A percentile compares a stretch with the other conserved stretches of the same genome.
Evolutionary conservation across 768 basidiomycete species (phyloP).

Genomic region (Lactifluus volemus): DNA sequence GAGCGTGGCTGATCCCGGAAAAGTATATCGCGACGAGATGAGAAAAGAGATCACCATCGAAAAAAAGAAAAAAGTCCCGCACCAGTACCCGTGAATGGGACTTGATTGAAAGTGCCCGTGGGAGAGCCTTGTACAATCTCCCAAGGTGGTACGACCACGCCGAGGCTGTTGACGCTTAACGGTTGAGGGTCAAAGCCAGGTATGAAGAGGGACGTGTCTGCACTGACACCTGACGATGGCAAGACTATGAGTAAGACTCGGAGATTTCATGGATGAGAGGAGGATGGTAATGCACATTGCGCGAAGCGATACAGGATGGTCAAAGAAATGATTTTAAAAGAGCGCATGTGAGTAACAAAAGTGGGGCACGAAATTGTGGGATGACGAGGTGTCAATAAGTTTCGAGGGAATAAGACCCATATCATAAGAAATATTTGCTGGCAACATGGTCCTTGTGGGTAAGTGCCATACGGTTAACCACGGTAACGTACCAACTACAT

Average conservation of each 20-base stretch:
- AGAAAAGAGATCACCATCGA: not conserved
- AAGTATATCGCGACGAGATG: no score
- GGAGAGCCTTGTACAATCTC: conserved; percentile 2
- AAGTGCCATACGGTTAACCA: no score
- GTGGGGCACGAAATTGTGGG: no score
- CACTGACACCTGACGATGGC: not conserved
- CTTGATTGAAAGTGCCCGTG: not conserved
- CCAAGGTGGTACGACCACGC: conserved; percentile 9
- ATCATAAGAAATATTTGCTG: not conserved
- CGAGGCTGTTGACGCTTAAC: not conserved
- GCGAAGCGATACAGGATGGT: not conserved
- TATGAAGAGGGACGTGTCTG: conserved; percentile 4
- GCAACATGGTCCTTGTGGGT: no score
- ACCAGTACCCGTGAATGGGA: conserved; percentile 2
- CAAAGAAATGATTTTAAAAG: not conserved
- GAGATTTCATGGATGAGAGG: not conserved
- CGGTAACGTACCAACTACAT: no score
- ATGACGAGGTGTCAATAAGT: not conserved
- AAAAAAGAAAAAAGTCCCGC: not conserved
- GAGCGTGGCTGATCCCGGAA: not conserved
- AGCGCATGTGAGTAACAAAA: not conserved
- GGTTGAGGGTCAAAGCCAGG: conserved; percentile 11
- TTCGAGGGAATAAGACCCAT: not conserved
- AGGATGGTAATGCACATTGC: not conserved
- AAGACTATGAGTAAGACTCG: not conserved